These are phyloP conservation scores for Aspergillus candidus DNA, from an alignment of 2,329 filamentous ascomycete species.

Conservation along the genomic window DNA sequence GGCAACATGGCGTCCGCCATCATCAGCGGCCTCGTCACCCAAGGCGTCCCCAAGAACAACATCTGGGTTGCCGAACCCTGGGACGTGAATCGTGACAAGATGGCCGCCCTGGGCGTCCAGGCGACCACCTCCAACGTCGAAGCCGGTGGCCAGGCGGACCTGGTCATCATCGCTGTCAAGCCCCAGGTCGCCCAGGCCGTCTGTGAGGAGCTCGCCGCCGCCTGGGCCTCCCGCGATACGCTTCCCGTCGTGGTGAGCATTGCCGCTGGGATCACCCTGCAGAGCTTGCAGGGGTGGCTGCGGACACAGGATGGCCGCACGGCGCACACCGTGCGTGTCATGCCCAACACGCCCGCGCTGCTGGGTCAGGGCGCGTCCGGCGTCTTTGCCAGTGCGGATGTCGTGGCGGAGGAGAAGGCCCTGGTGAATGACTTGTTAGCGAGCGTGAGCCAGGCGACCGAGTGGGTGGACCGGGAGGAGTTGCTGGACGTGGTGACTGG, in stretches of 20 bases:
- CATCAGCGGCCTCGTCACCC: conserved; percentile 26
- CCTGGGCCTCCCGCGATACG: conserved; percentile 19
- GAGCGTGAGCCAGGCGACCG: conserved; percentile 29
- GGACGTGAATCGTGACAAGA: conserved; percentile 32
- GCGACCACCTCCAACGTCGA: conserved; percentile 27
- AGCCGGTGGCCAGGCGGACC: conserved; percentile 23
- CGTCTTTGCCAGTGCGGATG: conserved; percentile 21
- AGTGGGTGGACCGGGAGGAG: conserved; percentile 31
- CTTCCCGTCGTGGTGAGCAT: conserved; percentile 31
- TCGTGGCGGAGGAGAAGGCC: conserved; percentile 24
- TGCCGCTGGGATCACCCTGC: conserved; percentile 29
- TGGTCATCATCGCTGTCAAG: conserved; percentile 32
- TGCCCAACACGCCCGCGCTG: conserved; percentile 32
- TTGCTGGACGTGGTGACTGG: conserved; percentile 33
- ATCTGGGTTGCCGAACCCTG: conserved; percentile 32
- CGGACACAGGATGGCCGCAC: conserved; percentile 18
- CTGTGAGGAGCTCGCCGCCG: conserved; percentile 26
- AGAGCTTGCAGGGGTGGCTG: conserved; percentile 26
- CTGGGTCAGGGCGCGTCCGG: conserved; percentile 30
- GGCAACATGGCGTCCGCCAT: conserved; percentile 35
- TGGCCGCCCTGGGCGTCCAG: conserved; percentile 24
- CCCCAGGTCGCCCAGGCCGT: conserved; percentile 29
- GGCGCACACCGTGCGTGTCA: conserved; percentile 29
- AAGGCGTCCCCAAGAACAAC: conserved; percentile 25
- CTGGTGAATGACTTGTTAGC: conserved; percentile 24